These are phyloP conservation scores for Sugiyamaella castrensis DNA, from an alignment of 1,139 yeast genomes.

Conservation along the genomic window DNA sequence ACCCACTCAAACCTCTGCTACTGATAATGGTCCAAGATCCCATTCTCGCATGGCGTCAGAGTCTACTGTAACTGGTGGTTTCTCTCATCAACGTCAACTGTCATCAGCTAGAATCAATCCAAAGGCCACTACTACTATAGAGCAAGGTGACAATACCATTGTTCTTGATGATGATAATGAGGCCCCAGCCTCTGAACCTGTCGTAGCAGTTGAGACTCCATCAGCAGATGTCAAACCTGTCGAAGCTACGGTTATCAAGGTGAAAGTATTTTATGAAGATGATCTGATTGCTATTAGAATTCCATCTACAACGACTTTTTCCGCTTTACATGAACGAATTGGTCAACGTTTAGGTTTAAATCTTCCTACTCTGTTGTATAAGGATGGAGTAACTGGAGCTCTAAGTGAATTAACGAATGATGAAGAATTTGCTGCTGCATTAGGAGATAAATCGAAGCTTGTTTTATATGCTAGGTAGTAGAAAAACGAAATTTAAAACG, in stretches of 20 bases:
- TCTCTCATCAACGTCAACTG: constrained; percentile 11
- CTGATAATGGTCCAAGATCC: constrained; percentile 2
- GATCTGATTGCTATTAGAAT: constrained; percentile 87
- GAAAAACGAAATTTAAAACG: background rate
- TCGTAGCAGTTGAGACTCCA: background rate
- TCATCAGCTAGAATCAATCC: background rate
- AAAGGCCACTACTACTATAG: background rate
- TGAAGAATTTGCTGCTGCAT: constrained; percentile 32
- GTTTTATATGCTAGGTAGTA: constrained; percentile 35
- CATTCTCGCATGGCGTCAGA: constrained; percentile 23
- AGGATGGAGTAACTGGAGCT: constrained; percentile 31
- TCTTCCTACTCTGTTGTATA: constrained; percentile 31
- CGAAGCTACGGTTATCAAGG: constrained; percentile 45
- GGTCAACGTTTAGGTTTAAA: constrained; percentile 54
- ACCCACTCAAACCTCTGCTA: background rate
- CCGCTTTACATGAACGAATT: constrained; percentile 61
- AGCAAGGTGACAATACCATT: constrained; percentile 12
- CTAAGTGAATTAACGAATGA: constrained; percentile 32
- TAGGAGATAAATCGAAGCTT: constrained; percentile 36
- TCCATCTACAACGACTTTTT: constrained; percentile 57
- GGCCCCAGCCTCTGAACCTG: background rate
- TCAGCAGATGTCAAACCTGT: constrained; percentile 1
- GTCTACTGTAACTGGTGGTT: constrained; percentile 21
- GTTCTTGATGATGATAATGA: background rate
- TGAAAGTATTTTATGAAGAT: constrained; percentile 85